Percentiles rank a stretch among this genome's conserved stretches.
These are phyloP conservation scores for Talaromyces sp. DNA, from an alignment of 2,329 filamentous ascomycete genomes.

Conservation along the genomic window DNA sequence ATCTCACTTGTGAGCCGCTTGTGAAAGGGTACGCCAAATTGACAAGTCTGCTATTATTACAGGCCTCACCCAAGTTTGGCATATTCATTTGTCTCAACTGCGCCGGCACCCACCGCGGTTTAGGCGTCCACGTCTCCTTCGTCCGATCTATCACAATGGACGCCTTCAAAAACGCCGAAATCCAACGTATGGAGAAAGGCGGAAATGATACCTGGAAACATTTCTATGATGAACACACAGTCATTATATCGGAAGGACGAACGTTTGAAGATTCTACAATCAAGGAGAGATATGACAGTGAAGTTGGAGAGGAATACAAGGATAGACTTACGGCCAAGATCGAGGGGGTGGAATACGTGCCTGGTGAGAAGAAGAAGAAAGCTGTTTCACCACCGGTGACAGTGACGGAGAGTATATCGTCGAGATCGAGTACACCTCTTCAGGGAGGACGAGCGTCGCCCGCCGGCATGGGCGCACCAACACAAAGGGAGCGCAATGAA, in stretches of 20 bases:
- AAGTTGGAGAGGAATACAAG: slow-evolving; percentile 93
- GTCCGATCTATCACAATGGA: slow-evolving; percentile 98
- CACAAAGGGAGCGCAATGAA: slow-evolving; percentile 67
- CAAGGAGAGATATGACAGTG: slow-evolving; percentile 82
- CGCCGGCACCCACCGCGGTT: slow-evolving; percentile 86
- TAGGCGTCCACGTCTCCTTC: slow-evolving; percentile 98
- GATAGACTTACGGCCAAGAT: slow-evolving; percentile 82
- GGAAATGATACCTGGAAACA: slow-evolving; percentile 83
- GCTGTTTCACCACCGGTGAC: slow-evolving; percentile 24
- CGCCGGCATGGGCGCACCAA: slow-evolving; percentile 43
- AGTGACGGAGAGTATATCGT: slow-evolving; percentile 18
- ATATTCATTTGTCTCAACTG: slow-evolving; percentile 98
- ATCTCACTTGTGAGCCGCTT: not conserved
- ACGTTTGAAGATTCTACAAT: slow-evolving; percentile 86
- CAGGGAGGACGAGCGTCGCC: slow-evolving; percentile 25
- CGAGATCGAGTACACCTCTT: slow-evolving; percentile 26
- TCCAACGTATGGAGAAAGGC: slow-evolving; percentile 87
- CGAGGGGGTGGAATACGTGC: slow-evolving; percentile 81
- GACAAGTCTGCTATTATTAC: slow-evolving; percentile 6
- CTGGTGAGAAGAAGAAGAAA: slow-evolving; percentile 57
- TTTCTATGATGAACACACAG: slow-evolving; percentile 74
- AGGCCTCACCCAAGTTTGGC: slow-evolving; percentile 88
- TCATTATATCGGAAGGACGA: slow-evolving; percentile 63
- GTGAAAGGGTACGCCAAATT: not conserved
- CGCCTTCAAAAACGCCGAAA: slow-evolving; percentile 89